phyloP scores from a whole-genome alignment of 331 rosid genomes.

The Acacia pycnantha region DNA sequence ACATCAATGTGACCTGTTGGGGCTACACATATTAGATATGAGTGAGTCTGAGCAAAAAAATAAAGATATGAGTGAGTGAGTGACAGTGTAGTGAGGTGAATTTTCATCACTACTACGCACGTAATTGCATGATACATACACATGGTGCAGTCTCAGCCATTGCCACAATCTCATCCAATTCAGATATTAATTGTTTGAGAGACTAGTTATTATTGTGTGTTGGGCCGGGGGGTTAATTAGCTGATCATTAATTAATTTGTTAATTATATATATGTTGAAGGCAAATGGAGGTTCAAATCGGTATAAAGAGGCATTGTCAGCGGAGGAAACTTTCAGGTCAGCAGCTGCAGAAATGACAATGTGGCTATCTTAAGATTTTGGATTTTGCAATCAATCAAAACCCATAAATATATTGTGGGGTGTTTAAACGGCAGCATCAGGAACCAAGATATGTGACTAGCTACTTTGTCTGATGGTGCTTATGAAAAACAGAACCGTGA shows the following conservation, averaged over 20 bases:
- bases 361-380: constrained; percentile 24
- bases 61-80: too few relatives aligned
- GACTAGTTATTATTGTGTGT: background rate
- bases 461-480: constrained; percentile 8
- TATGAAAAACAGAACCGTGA: background rate
- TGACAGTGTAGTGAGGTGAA: background rate
- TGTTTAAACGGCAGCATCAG: background rate
- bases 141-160: background rate
- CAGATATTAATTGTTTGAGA: background rate
- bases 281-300: constrained; percentile 33
- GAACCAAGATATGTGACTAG: background rate
- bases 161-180: background rate
- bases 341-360: constrained; percentile 57
- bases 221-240: background rate
- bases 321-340: constrained; percentile 47
- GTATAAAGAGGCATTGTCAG: constrained; percentile 27
- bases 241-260: background rate
- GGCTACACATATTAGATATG: background rate
- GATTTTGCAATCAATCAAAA: background rate
- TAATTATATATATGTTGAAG: constrained; percentile 27
- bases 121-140: background rate
- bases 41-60: too few relatives aligned
- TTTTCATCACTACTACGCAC: background rate
- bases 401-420: background rate
- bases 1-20: background rate